These are phyloP conservation scores for Closterium sp. DNA, from an alignment of 139 green algal genomes.

Conservation along the genomic window DNA sequence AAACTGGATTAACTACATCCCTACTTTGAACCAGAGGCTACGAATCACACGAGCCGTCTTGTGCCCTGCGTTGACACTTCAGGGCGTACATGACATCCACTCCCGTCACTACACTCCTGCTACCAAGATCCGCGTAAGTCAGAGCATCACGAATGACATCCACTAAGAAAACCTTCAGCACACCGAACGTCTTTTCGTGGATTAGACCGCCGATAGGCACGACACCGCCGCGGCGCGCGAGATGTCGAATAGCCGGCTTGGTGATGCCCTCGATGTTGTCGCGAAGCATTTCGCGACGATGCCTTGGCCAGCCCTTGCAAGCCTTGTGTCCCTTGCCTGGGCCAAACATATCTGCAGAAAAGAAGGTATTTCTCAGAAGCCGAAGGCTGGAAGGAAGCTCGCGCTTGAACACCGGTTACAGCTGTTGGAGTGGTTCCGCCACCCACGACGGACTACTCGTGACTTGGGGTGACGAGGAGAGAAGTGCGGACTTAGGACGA, in stretches of 20 bases:
- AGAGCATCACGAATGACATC: constrained; percentile 81
- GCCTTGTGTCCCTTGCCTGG: constrained; percentile 9
- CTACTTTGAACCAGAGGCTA: not conserved
- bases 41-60: constrained; percentile 89
- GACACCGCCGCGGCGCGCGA: constrained; percentile 78
- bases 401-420: too few species aligned
- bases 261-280: constrained; percentile 95
- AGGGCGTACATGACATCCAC: constrained; percentile 94
- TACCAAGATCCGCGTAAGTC: constrained; percentile 88
- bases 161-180: constrained; percentile 64
- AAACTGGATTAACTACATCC: too few species aligned
- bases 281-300: constrained; percentile 65
- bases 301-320: constrained; percentile 8
- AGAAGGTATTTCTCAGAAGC: too few species aligned
- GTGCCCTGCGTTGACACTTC: constrained; percentile 90
- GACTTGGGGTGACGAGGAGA: too few species aligned
- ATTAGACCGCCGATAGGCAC: constrained; percentile 84
- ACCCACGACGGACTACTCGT: too few species aligned
- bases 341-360: not conserved
- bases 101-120: constrained; percentile 28
- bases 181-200: constrained; percentile 80
- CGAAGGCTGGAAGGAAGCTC: too few species aligned
- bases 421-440: too few species aligned
- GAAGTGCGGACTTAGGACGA: too few species aligned
- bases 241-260: constrained; percentile 76